phyloP scores from a whole-genome alignment of 2,329 filamentous ascomycete species.

The Aureobasidium pullulans region DNA sequence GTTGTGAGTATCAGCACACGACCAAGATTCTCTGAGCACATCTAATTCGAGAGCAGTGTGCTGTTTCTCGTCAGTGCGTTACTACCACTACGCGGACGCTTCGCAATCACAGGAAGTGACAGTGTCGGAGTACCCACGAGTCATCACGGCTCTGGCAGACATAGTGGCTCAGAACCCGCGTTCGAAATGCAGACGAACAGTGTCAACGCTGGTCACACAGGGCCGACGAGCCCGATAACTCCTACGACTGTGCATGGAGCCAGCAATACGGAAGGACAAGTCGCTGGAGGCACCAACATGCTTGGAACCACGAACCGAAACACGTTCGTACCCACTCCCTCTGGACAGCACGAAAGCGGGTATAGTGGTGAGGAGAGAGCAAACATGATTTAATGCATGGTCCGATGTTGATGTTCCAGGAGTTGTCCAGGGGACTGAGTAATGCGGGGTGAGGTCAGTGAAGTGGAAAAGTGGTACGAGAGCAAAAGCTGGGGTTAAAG shows the following conservation, averaged over 20 bases:
- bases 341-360: neutral
- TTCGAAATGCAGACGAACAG: constrained; percentile 1
- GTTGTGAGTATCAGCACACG: neutral
- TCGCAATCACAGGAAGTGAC: neutral
- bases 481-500: neutral
- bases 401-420: neutral
- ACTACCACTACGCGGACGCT: neutral
- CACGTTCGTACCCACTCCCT: neutral
- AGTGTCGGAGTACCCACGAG: neutral
- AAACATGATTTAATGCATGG: neutral
- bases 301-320: neutral
- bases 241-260: neutral
- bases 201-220: neutral
- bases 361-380: neutral
- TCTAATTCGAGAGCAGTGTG: neutral
- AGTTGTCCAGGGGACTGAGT: neutral
- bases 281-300: neutral
- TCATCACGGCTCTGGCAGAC: neutral
- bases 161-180: neutral
- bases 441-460: neutral
- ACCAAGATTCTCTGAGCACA: too few species aligned
- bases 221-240: neutral
- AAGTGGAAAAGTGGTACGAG: neutral
- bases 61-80: constrained; percentile 6
- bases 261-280: neutral